phyloP scores from a whole-genome alignment of 805 yeast genomes.

The Cyberlindnera lachancei region DNA sequence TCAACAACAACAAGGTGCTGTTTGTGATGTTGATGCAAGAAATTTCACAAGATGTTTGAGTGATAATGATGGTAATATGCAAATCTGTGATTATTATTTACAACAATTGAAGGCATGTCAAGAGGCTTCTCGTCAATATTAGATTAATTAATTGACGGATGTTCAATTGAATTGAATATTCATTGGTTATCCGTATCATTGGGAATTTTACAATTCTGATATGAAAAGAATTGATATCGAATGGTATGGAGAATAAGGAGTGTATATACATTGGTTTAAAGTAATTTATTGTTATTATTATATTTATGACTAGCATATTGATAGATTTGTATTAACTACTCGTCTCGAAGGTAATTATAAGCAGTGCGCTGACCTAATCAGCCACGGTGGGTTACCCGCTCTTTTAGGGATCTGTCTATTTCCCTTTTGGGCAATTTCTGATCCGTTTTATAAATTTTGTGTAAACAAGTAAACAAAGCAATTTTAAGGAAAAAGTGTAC shows the following conservation, averaged over 20 bases:
- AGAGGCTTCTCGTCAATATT: slow-evolving; percentile 82
- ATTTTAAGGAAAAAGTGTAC: too few relatives aligned
- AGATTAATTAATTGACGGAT: slow-evolving; percentile 14
- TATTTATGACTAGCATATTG: too few relatives aligned
- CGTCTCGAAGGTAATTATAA: too few relatives aligned
- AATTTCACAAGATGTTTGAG: slow-evolving; percentile 92
- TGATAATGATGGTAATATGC: slow-evolving; percentile 93
- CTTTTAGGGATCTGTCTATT: not conserved
- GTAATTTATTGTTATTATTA: too few relatives aligned
- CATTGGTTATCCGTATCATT: too few relatives aligned
- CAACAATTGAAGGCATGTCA: slow-evolving; percentile 98
- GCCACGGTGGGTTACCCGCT: not conserved
- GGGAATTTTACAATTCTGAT: too few relatives aligned
- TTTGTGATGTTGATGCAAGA: slow-evolving; percentile 91
- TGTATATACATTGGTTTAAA: too few relatives aligned
- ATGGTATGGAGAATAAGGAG: too few relatives aligned
- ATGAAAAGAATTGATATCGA: too few relatives aligned
- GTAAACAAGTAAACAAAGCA: too few relatives aligned
- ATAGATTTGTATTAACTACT: not conserved
- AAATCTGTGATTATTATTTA: slow-evolving; percentile 91
- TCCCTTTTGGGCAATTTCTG: not conserved
- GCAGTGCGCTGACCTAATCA: too few relatives aligned
- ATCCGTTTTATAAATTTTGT: too few relatives aligned
- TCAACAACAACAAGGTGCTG: slow-evolving; percentile 35
- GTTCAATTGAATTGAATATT: not conserved